phyloP scores from a whole-genome alignment of 305 asterid species.

The Salvia sclarea region DNA sequence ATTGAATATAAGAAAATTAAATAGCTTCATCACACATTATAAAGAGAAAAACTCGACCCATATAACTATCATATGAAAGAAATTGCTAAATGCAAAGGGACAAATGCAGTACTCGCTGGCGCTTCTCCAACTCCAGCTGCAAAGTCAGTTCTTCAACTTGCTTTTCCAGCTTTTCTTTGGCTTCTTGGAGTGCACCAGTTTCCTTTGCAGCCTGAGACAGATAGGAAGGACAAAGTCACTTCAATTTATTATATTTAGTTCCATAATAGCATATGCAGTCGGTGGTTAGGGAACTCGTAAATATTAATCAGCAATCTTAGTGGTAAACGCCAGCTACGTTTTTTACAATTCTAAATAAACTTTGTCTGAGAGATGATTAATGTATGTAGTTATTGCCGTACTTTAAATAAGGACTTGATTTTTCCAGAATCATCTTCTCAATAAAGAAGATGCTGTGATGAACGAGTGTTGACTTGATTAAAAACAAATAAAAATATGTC shows the following conservation, averaged over 20 bases:
- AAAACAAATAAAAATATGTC: not conserved
- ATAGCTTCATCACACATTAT: not conserved
- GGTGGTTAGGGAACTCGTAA: conserved; percentile 1
- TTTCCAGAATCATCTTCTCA: not conserved
- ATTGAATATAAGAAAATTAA: conserved; percentile 10
- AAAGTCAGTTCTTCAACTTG: conserved; percentile 70
- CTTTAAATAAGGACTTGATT: not conserved
- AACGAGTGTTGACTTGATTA: not conserved
- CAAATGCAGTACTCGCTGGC: conserved; percentile 52
- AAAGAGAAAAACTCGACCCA: not conserved
- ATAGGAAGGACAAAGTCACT: conserved; percentile 25
- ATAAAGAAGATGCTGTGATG: not conserved
- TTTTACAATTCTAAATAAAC: not conserved
- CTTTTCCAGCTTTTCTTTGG: conserved; percentile 64
- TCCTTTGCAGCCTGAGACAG: conserved; percentile 75
- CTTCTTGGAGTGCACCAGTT: conserved; percentile 83
- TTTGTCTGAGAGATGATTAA: not conserved
- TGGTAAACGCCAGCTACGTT: not conserved
- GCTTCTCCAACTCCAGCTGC: conserved; percentile 69
- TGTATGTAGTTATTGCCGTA: not conserved
- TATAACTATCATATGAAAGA: conserved; percentile 20
- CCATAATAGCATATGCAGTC: conserved; percentile 16
- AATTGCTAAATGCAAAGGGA: conserved; percentile 28
- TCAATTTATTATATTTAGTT: not conserved
- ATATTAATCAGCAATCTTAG: not conserved